phyloP scores from a whole-genome alignment of 495 filamentous ascomycete species.

The Astrothelium subdiscretum region DNA sequence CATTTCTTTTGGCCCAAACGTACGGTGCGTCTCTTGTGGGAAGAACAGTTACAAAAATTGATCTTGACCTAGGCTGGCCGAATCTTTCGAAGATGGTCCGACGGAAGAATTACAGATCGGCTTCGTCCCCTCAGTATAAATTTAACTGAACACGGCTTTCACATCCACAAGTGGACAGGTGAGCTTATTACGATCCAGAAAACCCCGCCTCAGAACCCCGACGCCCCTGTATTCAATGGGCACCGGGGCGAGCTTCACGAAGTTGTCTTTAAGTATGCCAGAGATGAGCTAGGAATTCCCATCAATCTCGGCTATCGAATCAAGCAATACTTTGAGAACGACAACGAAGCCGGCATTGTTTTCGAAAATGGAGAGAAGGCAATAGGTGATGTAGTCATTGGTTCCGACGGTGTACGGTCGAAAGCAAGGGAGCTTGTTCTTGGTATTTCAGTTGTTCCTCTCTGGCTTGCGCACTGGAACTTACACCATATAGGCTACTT shows the following conservation, averaged over 20 bases:
- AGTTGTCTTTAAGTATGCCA: conserved; percentile 46
- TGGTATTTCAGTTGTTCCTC: conserved; percentile 50
- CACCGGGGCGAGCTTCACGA: conserved; percentile 49
- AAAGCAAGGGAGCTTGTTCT: conserved; percentile 47
- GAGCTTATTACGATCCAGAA: conserved; percentile 48
- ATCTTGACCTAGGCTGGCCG: conserved; percentile 2
- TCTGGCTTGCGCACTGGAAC: conserved; percentile 8
- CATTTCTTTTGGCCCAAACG: conserved; percentile 53
- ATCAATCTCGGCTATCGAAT: conserved; percentile 44
- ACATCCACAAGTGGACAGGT: conserved; percentile 48
- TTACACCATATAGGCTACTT: background rate
- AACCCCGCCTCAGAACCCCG: conserved; percentile 31
- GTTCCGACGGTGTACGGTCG: conserved; percentile 48
- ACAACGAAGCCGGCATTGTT: conserved; percentile 39
- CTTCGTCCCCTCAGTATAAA: conserved; percentile 43
- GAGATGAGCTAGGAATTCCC: conserved; percentile 41
- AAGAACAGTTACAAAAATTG: conserved; percentile 10
- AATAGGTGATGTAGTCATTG: conserved; percentile 43
- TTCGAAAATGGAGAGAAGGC: conserved; percentile 40
- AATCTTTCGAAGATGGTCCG: conserved; percentile 28
- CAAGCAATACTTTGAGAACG: conserved; percentile 45
- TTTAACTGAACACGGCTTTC: conserved; percentile 39
- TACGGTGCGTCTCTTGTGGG: conserved; percentile 39
- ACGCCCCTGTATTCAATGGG: conserved; percentile 49
- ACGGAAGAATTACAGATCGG: conserved; percentile 34